phyloP scores from a whole-genome alignment of 495 filamentous ascomycete genomes.

The Letharia lupina region DNA sequence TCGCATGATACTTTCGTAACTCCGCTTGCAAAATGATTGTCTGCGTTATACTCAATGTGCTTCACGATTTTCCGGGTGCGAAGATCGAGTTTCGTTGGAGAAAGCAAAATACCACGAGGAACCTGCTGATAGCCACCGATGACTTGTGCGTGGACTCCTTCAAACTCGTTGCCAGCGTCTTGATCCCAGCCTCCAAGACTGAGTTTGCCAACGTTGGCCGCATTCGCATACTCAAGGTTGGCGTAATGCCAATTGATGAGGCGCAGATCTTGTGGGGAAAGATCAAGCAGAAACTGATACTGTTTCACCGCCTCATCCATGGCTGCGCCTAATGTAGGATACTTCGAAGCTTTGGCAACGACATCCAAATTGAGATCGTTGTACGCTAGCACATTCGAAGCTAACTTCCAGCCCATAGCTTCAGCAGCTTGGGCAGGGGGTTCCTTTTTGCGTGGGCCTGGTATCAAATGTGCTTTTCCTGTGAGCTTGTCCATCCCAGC shows the following conservation, averaged over 20 bases:
- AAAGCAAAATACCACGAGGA: conserved; percentile 67
- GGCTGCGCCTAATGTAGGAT: conserved; percentile 74
- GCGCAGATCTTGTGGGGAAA: conserved; percentile 78
- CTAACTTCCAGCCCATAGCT: conserved; percentile 73
- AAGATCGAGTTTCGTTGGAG: conserved; percentile 72
- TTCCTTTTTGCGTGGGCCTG: conserved; percentile 47
- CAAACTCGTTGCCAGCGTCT: conserved; percentile 94
- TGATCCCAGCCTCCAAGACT: conserved; percentile 94
- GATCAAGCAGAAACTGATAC: conserved; percentile 72
- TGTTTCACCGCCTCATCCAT: conserved; percentile 85
- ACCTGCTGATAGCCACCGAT: conserved; percentile 89
- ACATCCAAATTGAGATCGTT: conserved; percentile 67
- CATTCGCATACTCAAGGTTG: conserved; percentile 96
- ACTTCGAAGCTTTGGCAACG: conserved; percentile 47
- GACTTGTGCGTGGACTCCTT: conserved; percentile 85
- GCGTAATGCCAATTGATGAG: conserved; percentile 97
- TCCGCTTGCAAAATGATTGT: conserved; percentile 26
- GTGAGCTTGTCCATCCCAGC: conserved; percentile 51
- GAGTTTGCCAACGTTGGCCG: conserved; percentile 72
- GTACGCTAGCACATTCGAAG: conserved; percentile 51
- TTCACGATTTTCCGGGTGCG: conserved; percentile 60
- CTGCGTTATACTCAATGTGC: conserved; percentile 56
- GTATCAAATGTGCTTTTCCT: conserved; percentile 51
- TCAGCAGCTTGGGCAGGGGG: conserved; percentile 62
- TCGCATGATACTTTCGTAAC: conserved; percentile 61